A percentile compares a stretch with the other conserved stretches of the same genome.
Evolutionary conservation across 495 filamentous ascomycete genomes (phyloP).

Genomic region (Neurospora sp.): DNA sequence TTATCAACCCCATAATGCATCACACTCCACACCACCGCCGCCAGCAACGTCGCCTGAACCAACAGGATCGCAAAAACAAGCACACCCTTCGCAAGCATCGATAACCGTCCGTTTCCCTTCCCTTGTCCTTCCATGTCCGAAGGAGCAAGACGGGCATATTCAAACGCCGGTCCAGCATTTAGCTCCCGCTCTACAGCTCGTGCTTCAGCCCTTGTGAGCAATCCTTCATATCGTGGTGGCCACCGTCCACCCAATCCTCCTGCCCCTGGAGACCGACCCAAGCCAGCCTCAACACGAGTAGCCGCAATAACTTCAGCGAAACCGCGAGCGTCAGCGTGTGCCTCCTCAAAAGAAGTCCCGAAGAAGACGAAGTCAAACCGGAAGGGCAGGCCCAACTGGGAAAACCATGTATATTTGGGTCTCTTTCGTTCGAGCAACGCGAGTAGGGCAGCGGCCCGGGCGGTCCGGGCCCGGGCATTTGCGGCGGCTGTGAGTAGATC

Average conservation of each 20-base stretch:
- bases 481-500: neutral
- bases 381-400: neutral
- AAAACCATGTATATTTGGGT: neutral
- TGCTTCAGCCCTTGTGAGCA: neutral
- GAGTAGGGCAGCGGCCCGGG: too few relatives aligned
- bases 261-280: neutral
- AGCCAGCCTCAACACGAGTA: neutral
- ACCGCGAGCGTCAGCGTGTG: neutral
- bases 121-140: neutral
- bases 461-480: neutral
- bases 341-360: accelerated
- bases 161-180: neutral
- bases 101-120: neutral
- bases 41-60: neutral
- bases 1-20: neutral
- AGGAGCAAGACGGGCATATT: neutral
- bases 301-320: accelerated
- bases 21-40: neutral
- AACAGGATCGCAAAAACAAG: accelerated
- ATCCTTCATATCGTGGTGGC: too few relatives aligned
- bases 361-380: neutral
- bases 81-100: neutral
- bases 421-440: neutral
- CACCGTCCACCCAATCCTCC: too few relatives aligned
- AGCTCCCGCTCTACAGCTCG: neutral